Evolutionary conservation across 371 early-diverging fungal species (phyloP).

Genomic region (Lichtheimia corymbifera): DNA sequence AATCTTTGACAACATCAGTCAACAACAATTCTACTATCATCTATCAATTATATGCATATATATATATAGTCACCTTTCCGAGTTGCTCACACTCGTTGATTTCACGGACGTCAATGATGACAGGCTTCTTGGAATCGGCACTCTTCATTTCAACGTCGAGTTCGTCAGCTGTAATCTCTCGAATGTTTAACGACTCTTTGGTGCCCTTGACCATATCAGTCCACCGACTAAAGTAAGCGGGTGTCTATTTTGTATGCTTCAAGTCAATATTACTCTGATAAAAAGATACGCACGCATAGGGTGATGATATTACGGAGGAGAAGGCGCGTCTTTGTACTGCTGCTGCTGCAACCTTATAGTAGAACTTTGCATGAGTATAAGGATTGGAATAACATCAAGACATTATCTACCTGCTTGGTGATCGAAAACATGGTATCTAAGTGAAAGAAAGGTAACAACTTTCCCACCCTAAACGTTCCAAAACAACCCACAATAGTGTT

Average conservation of each 20-base stretch:
- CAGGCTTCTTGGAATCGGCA: constrained; percentile 14
- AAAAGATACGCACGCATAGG: neutral
- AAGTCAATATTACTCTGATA: neutral
- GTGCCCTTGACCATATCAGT: constrained; percentile 27
- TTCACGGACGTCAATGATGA: constrained; percentile 34
- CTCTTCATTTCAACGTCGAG: constrained; percentile 13
- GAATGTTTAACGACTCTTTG: constrained; percentile 7
- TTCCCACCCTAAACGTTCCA: neutral
- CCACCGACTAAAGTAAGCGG: constrained; percentile 21
- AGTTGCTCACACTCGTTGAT: constrained; percentile 14
- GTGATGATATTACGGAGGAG: neutral
- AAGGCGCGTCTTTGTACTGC: constrained; percentile 1
- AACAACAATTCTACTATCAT: neutral
- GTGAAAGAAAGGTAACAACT: neutral
- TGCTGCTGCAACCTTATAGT: neutral
- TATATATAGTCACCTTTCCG: constrained; percentile 21
- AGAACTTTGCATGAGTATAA: neutral
- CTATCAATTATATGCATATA: neutral
- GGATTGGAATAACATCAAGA: neutral
- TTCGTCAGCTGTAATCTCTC: constrained; percentile 22
- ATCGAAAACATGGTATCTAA: neutral
- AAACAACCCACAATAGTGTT: no score
- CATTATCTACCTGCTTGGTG: neutral
- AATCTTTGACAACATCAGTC: constrained; percentile 13
- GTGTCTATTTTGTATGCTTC: neutral